Percentiles rank a stretch among this genome's conserved stretches.
Evolutionary conservation across 1,284 basidiomycete species (phyloP).

Genomic region (Heterobasidion irregulare): DNA sequence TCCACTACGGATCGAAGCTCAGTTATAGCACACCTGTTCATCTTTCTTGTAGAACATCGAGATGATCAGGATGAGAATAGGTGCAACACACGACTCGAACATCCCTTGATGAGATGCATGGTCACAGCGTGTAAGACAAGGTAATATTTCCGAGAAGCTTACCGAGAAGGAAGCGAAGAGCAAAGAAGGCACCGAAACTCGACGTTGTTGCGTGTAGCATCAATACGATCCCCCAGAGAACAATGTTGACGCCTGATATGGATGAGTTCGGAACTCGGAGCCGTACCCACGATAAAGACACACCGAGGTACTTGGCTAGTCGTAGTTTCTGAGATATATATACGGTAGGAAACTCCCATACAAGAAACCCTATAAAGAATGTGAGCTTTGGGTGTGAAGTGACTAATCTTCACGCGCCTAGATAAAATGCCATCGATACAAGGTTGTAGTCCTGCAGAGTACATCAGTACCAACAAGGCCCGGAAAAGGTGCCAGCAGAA

Average conservation of each 20-base stretch:
- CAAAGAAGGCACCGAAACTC: constrained; percentile 55
- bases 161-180: constrained; percentile 54
- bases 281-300: neutral
- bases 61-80: constrained; percentile 54
- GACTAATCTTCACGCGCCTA: constrained; percentile 26
- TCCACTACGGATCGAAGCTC: neutral
- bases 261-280: neutral
- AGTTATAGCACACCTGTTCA: constrained; percentile 38
- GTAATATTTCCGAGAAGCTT: neutral
- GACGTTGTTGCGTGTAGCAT: constrained; percentile 52
- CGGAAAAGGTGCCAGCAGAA: neutral
- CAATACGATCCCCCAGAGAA: constrained; percentile 52
- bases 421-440: constrained; percentile 59
- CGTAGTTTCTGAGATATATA: constrained; percentile 56
- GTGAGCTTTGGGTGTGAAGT: too few relatives aligned
- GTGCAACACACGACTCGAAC: constrained; percentile 58
- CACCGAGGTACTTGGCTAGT: constrained; percentile 56
- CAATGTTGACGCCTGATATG: constrained; percentile 43
- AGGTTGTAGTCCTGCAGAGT: constrained; percentile 45
- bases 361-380: constrained; percentile 36
- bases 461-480: constrained; percentile 6
- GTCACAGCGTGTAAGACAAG: neutral
- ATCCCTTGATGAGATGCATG: constrained; percentile 33
- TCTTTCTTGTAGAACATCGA: constrained; percentile 67
- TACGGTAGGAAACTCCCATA: constrained; percentile 62